Conservation (phyloP, 306 rosid species). For the Cotoneaster glaucophyllus region DNA sequence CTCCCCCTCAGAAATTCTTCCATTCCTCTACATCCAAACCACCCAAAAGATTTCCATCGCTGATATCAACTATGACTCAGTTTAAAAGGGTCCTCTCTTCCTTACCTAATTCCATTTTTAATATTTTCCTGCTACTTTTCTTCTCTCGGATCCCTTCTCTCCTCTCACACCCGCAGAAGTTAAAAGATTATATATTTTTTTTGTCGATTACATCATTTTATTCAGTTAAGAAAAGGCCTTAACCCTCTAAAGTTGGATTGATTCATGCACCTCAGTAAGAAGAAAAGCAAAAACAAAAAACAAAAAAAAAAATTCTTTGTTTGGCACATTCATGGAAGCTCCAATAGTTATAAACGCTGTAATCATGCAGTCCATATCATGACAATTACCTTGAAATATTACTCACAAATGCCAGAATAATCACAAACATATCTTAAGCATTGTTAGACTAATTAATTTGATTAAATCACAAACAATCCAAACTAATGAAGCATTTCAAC, state of each 20-base stretch:
- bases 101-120: not conserved
- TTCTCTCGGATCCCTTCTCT: not conserved
- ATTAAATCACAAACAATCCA: not conserved
- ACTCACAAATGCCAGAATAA: not conserved
- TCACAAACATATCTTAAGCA: not conserved
- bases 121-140: not conserved
- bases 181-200: not conserved
- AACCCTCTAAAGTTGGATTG: not conserved
- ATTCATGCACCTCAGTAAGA: not conserved
- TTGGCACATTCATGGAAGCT: not conserved
- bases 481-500: not conserved
- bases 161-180: not conserved
- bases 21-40: not conserved
- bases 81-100: not conserved
- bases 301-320: not conserved
- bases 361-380: not conserved
- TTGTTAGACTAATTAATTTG: not conserved
- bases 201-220: not conserved
- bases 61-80: not conserved
- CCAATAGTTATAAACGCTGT: not conserved
- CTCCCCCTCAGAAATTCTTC: not conserved
- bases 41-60: not conserved
- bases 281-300: not conserved
- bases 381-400: not conserved
- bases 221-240: not conserved